Evolutionary conservation across 2,329 filamentous ascomycete genomes (phyloP).

Genomic region (Monosporascus sp.): DNA sequence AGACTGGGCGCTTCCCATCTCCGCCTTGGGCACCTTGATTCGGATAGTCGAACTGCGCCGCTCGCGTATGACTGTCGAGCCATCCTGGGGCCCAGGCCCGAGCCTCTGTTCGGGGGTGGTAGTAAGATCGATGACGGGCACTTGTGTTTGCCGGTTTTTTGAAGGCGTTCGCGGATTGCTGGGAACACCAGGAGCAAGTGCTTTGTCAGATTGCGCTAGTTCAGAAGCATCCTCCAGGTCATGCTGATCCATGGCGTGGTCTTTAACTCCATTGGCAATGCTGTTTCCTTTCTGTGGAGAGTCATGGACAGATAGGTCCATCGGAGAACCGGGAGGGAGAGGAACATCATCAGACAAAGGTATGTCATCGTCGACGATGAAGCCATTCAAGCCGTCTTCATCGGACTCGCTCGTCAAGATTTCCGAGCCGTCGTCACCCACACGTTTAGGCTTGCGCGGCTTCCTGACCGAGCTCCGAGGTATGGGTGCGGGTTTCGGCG

Average conservation of each 20-base stretch:
- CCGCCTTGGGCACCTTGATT: neutral
- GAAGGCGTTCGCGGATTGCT: neutral
- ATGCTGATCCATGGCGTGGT: neutral
- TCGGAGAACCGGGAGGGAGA: neutral
- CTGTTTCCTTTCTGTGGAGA: neutral
- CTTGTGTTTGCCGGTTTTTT: neutral
- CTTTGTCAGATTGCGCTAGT: neutral
- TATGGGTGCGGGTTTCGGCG: conserved; percentile 28
- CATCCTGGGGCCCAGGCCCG: neutral
- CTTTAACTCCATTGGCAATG: neutral
- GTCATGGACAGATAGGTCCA: conserved; percentile 1
- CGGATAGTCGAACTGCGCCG: neutral
- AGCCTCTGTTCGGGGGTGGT: neutral
- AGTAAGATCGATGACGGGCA: neutral
- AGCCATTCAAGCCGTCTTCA: conserved; percentile 36
- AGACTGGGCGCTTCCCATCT: neutral
- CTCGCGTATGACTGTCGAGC: neutral
- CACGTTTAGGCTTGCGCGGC: conserved; percentile 6
- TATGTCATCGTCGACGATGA: conserved; percentile 40
- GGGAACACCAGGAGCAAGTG: neutral
- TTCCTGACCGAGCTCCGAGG: conserved; percentile 14
- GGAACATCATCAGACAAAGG: neutral
- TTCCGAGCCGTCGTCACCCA: conserved; percentile 39
- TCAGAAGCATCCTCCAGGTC: neutral
- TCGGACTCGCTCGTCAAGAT: conserved; percentile 45